These are phyloP conservation scores for Acidomyces sp. DNA, from an alignment of 495 filamentous ascomycete species.

Conservation along the genomic window DNA sequence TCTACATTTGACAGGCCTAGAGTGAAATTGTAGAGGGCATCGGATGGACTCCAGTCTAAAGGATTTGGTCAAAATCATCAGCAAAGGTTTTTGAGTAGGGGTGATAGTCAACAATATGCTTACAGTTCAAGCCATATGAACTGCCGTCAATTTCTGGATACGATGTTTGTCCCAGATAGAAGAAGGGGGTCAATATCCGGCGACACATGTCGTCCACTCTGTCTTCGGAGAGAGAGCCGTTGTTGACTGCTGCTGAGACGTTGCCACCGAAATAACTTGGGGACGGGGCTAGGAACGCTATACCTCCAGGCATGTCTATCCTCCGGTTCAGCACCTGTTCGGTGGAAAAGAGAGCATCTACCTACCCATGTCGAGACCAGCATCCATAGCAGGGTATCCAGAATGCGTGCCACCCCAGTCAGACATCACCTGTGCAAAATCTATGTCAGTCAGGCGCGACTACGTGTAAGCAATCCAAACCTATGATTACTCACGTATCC, in stretches of 20 bases:
- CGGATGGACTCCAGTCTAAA: constrained; percentile 1
- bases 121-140: constrained; percentile 6
- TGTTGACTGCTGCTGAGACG: constrained; percentile 22
- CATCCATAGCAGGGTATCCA: constrained; percentile 17
- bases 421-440: constrained; percentile 19
- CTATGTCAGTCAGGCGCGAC: too few species aligned
- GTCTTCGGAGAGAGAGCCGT: constrained; percentile 21
- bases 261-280: constrained; percentile 25
- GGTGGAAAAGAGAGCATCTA: too few species aligned
- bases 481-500: constrained; percentile 32
- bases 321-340: too few species aligned
- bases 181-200: constrained; percentile 29
- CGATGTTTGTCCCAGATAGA: constrained; percentile 19
- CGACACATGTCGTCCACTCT: constrained; percentile 26
- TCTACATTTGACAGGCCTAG: constrained; percentile 24
- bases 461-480: too few species aligned
- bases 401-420: constrained; percentile 25
- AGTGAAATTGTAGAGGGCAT: constrained; percentile 21
- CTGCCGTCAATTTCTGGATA: constrained; percentile 20
- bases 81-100: too few species aligned
- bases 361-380: constrained; percentile 28
- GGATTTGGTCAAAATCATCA: background rate
- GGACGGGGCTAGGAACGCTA: constrained; percentile 10
- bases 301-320: constrained; percentile 27
- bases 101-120: too few species aligned